Percentiles rank a stretch among this genome's conserved stretches.
Evolutionary conservation across 441 rosid species (phyloP).

Genomic region (Jatropha podagrica): DNA sequence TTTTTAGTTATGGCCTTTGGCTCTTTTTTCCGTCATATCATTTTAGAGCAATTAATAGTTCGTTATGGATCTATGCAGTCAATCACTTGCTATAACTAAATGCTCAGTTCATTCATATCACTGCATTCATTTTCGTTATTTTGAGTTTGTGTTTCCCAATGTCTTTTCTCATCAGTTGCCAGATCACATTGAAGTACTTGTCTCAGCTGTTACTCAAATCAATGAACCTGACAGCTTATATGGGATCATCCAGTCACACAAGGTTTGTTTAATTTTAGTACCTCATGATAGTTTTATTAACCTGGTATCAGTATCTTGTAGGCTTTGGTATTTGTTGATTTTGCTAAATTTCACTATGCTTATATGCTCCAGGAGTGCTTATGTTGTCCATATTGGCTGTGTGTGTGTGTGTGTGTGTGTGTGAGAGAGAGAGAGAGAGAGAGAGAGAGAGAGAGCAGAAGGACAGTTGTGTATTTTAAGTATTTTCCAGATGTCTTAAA

Average conservation of each 20-base stretch:
- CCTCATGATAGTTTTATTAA: conserved; percentile 13
- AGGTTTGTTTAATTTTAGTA: conserved; percentile 45
- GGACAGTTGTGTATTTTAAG: no score
- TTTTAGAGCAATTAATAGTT: conserved; percentile 7
- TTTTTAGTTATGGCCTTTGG: not conserved
- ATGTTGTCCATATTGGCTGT: not conserved
- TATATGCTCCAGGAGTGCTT: not conserved
- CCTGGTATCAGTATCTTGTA: not conserved
- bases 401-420: not conserved
- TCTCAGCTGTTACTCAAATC: conserved; percentile 86
- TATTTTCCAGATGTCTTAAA: not conserved
- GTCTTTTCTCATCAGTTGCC: conserved; percentile 55
- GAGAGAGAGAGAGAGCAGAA: not conserved
- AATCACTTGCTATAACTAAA: not conserved
- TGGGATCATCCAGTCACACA: conserved; percentile 89
- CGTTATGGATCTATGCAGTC: not conserved
- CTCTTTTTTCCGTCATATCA: not conserved
- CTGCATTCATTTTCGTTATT: not conserved
- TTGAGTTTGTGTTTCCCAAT: not conserved
- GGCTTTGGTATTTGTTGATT: not conserved
- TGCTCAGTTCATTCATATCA: conserved; percentile 8
- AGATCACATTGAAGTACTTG: conserved; percentile 77
- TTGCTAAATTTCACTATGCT: not conserved
- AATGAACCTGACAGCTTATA: conserved; percentile 97
- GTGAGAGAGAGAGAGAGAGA: not conserved